Evolutionary conservation across 2,329 filamentous ascomycete genomes (phyloP), one percentile per base, ranked within the genome.

Genomic region (Nemania abortiva): DNA sequence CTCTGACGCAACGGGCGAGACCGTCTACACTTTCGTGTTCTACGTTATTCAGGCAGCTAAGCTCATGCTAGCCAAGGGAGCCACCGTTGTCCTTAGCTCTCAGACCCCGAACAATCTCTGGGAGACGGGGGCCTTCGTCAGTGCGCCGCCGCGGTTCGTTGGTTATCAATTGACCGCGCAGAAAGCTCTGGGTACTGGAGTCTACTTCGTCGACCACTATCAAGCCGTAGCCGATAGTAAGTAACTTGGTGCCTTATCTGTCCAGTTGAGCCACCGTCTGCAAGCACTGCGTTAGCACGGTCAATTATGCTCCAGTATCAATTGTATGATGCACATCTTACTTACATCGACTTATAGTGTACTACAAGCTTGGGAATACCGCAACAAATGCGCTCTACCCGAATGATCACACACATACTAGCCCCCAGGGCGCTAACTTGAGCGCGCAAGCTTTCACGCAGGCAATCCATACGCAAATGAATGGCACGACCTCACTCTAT

Each of bases 61-160:
- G 69, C 47, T 76, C 73, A 77, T 82, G 52, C 73, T 79, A 13
- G 78, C 82, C 59, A 89, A 89, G 76, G 90, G 90, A 2, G 89
- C 88, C 1, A 84, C 82, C 22, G 89, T 91, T 29, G 82, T 92
- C 53, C 81, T 91, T 29, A 84, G 83, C 42, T 84, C 81, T 39
- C 84, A 86, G 74, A 91, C 87, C 24, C 88, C 90, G 0, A 87
- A 91, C 73, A 90, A 91, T 73, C 81, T 84, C 0, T 91, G 87
- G 85, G 88, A 91, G 73, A 81, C 79, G 0, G 88, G 88, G 0
- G 81, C 72, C 0, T 89, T 84, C 72, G 70, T 70, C 4, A 85
- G 86, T 68, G 72, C 74, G 0, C 76, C 86, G 1, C 80, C 82
- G 18, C 81, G 89, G 3, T 92, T 91, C 72, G 88, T 89, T 0